phyloP scores from a whole-genome alignment of 768 basidiomycete genomes.

The Brasilioporus rufonigricans region DNA sequence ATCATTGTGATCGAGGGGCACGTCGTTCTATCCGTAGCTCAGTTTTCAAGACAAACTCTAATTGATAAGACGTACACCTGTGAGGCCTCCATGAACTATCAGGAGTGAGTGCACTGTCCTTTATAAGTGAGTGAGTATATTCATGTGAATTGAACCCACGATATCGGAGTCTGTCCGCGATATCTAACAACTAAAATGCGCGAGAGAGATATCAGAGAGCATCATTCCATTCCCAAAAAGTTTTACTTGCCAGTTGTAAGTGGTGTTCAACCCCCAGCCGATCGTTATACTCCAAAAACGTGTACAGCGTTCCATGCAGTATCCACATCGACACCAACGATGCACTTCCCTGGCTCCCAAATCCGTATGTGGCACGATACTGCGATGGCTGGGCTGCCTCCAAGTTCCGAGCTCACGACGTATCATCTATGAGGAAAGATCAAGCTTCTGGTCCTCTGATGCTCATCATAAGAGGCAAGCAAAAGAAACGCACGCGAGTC shows the following conservation, averaged over 20 bases:
- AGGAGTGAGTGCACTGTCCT: constrained; percentile 4
- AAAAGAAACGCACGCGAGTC: not conserved
- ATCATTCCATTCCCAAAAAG: too few relatives aligned
- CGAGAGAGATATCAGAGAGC: not conserved
- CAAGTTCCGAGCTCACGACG: not conserved
- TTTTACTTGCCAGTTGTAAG: constrained; percentile 2
- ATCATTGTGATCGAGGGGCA: constrained; percentile 2
- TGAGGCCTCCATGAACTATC: constrained; percentile 1
- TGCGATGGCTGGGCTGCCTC: not conserved
- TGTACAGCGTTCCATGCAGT: not conserved
- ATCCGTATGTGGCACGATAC: not conserved
- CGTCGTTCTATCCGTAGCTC: not conserved
- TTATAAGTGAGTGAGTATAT: not conserved
- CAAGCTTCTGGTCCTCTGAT: not conserved
- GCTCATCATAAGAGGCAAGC: too few relatives aligned
- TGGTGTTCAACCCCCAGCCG: not conserved
- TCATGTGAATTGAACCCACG: not conserved
- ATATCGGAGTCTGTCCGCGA: constrained; percentile 6
- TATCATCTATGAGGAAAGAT: not conserved
- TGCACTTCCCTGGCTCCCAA: not conserved
- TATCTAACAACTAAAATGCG: not conserved
- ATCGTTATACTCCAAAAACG: not conserved
- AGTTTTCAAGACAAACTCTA: too few relatives aligned
- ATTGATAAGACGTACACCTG: not conserved
- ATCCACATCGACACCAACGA: constrained; percentile 9